Base-by-base conservation (phyloP, 2,329 filamentous ascomycete species). In the Reticulascus tulasneorum region DNA sequence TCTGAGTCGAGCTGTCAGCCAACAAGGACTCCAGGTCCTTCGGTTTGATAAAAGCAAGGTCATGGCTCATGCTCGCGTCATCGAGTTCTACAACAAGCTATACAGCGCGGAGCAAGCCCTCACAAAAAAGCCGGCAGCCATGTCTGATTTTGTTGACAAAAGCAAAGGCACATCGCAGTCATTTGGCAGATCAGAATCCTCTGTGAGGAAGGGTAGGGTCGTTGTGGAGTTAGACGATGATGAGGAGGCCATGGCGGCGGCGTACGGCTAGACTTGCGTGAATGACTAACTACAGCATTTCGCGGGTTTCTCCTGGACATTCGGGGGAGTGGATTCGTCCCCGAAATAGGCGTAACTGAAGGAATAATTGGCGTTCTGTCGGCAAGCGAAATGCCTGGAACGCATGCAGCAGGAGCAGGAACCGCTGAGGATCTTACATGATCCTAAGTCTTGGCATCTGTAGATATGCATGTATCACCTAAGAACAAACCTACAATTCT, bases 31-130 rank as follows among this genome's bases (percentile, higher is more conserved):
- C 15, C 88, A 95, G 55, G 90, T 98, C 10, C 62, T 91, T 31
- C 76, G 87, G 23, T 98, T 98, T 52, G 86, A 96, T 52, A 85
- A 87, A 47, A 75, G 68, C 43, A 97, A 94, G 62, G 91, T 98
- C 18, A 90, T 95, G 81, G 93, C 94, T 4, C 93, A 98, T 55
- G 82, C 87, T 2, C 81, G 81, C 50, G 93, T 98, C 13, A 73
- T 87, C 6, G 73, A 73, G 3, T 98, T 98, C 55, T 98, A 98
- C 59, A 74, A 79, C 44, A 84, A 86, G 51, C 66, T 98, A 23
- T 85, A 84, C 50, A 82, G 79, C 42, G 86, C 84, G 4, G 85
- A 86, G 33, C 65, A 78, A 24, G 66, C 64, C 7, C 35, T 54
- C 32, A 52, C 54, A 35, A 53, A 55, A 38, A 62, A 56, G 37